Evolutionary conservation across 1,139 yeast genomes (phyloP), one percentile per base, ranked within the genome.

Genomic region (Yarrowia galli): DNA sequence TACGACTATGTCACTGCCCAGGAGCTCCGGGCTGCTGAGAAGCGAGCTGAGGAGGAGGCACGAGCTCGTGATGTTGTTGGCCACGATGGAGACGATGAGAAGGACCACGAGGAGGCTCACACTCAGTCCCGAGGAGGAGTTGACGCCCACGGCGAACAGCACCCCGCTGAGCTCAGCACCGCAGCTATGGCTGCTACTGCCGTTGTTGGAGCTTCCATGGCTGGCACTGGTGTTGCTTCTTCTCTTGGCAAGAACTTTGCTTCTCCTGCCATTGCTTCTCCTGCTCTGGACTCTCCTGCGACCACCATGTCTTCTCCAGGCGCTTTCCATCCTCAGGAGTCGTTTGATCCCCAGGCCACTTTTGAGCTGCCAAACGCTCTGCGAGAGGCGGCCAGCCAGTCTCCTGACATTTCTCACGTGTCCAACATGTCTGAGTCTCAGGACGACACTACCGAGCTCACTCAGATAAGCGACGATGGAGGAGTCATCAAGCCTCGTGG

Each of bases 1-100:
- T 56, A 56, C 20, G 63, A 56, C 63, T 56, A 56, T 25, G 63
- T 56, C 13, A 10, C 63, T 56, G 63, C 46, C 2, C 63, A 56
- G 38, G 63, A 56, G 38, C 25, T 42, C 16, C 35, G 48, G 9
- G 63, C 63, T 15, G 63, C 48, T 15, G 48, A 56, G 25, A 40
- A 40, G 63, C 22, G 23, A 36, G 43, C 32, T 16, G 20, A 49
- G n/a, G 58, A 38, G 40, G 60, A 51, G 15, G 28, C 54, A 2
- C 54, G 23, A 18, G 54, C 54, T 28, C 36, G 16, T n/a, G 54
- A 20, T 22, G 28, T 23, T 7, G 28, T 23, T 45, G 49, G 51
- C 8, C 36, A 46, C 35, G 51, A 25, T 12, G 51, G 35, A 9
- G 51, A 46, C 35, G 35, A 46, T 6, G 51, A 48, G 35, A 10